Evolutionary conservation across 164 flowering plant species (phyloP).

Genomic region (Annona cherimola): DNA sequence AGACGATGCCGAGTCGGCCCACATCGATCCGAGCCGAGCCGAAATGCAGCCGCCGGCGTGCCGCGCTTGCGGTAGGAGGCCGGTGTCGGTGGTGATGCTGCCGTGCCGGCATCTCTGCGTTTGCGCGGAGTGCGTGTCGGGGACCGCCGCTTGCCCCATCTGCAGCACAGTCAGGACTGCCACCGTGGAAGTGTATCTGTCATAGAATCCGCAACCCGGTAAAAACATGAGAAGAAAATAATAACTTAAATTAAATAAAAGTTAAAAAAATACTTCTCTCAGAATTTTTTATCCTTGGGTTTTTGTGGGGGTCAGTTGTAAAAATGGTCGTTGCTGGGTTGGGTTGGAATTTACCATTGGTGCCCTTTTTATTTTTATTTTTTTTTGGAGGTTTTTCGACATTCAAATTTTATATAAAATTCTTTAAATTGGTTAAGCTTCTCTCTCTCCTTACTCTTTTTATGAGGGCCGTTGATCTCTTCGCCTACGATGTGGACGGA

Average conservation of each 20-base stretch:
- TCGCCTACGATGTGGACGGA: neutral
- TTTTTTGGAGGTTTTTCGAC: neutral
- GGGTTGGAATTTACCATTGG: neutral
- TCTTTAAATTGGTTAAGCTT: neutral
- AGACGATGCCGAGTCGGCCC: slow-evolving; percentile 80
- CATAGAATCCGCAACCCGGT: neutral
- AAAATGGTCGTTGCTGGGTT: neutral
- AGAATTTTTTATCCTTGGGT: neutral
- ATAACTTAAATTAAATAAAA: too few species aligned
- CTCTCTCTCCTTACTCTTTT: neutral
- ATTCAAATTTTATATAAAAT: slow-evolving; percentile 3
- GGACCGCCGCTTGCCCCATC: slow-evolving; percentile 60
- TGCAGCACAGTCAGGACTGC: slow-evolving; percentile 43
- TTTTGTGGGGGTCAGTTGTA: neutral
- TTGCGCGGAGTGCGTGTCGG: slow-evolving; percentile 54
- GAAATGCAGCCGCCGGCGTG: slow-evolving; percentile 22
- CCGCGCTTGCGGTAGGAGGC: slow-evolving; percentile 43
- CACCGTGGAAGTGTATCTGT: slow-evolving; percentile 53
- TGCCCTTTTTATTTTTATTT: neutral
- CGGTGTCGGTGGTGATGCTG: slow-evolving; percentile 57
- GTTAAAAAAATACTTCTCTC: neutral
- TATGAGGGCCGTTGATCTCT: neutral
- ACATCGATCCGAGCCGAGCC: slow-evolving; percentile 56
- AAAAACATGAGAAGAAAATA: too few species aligned
- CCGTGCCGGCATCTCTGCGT: slow-evolving; percentile 74